These are phyloP conservation scores for Cymbopogon citratus DNA, from an alignment of 176 grass and related monocot species.

Conservation along the genomic window DNA sequence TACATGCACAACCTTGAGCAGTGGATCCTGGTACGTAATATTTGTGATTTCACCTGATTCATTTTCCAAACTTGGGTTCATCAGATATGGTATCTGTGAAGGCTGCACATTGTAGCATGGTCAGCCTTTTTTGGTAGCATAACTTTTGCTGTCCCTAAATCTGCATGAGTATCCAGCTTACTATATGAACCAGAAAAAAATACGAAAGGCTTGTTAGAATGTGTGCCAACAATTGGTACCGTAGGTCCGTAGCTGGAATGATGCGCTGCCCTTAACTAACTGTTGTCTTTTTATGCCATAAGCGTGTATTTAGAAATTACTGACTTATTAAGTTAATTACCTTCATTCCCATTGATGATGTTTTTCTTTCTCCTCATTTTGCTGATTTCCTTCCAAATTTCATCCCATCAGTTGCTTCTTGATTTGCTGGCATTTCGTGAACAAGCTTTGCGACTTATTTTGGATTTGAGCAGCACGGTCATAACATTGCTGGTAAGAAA, in stretches of 20 bases:
- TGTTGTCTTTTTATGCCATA: constrained; percentile 5
- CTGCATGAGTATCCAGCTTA: constrained; percentile 13
- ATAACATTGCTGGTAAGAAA: constrained; percentile 90
- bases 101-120: background rate
- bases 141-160: constrained; percentile 6
- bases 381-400: constrained; percentile 19
- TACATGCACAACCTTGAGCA: constrained; percentile 94
- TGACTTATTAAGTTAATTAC: background rate
- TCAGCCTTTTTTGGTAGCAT: background rate
- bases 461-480: constrained; percentile 97
- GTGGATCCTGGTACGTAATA: constrained; percentile 77
- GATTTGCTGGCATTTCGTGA: constrained; percentile 98
- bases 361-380: background rate
- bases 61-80: constrained; percentile 17
- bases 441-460: constrained; percentile 88
- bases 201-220: constrained; percentile 2
- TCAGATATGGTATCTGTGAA: background rate
- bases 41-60: background rate
- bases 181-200: background rate
- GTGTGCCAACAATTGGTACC: background rate
- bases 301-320: background rate
- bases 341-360: background rate
- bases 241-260: background rate
- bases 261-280: background rate
- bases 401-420: constrained; percentile 60